Conservation (phyloP, 345 rosid genomes). For the Alliaria petiolata region DNA sequence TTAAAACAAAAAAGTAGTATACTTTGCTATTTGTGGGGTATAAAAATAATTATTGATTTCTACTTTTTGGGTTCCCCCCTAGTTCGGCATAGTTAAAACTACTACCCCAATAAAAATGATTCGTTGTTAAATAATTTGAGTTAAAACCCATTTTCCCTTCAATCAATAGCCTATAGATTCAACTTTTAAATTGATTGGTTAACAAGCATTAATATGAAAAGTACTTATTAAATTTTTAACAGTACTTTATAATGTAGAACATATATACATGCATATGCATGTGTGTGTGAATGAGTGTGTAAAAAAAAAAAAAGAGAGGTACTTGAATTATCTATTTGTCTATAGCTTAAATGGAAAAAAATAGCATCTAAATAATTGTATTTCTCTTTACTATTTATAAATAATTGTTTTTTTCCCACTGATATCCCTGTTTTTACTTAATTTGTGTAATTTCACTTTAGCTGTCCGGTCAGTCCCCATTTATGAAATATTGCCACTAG, state of each 20-base stretch:
- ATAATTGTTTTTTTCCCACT: slow-evolving; percentile 8
- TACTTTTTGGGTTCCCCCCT: slow-evolving; percentile 22
- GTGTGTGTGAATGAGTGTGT: no score
- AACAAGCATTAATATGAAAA: not conserved
- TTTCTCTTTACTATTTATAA: slow-evolving; percentile 21
- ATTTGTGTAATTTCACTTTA: slow-evolving; percentile 37
- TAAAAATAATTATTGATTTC: slow-evolving; percentile 31
- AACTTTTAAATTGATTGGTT: slow-evolving; percentile 1
- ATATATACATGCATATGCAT: not conserved
- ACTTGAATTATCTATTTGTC: slow-evolving; percentile 37
- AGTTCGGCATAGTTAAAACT: slow-evolving; percentile 13
- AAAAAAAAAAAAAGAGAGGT: slow-evolving; percentile 16
- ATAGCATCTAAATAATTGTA: slow-evolving; percentile 28
- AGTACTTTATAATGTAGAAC: slow-evolving; percentile 1
- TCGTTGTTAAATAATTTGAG: slow-evolving; percentile 7
- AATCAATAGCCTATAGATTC: slow-evolving; percentile 18
- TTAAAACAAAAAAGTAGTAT: slow-evolving; percentile 5
- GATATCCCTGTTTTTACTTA: slow-evolving; percentile 29
- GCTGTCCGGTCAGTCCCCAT: slow-evolving; percentile 34
- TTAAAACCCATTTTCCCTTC: not conserved
- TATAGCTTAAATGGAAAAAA: slow-evolving; percentile 32
- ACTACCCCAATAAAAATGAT: slow-evolving; percentile 13
- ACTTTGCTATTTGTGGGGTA: slow-evolving; percentile 36
- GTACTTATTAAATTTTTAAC: not conserved
- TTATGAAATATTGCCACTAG: slow-evolving; percentile 33